These are phyloP conservation scores for Agrocybe chaxingu DNA, from an alignment of 768 basidiomycete genomes.

Conservation along the genomic window DNA sequence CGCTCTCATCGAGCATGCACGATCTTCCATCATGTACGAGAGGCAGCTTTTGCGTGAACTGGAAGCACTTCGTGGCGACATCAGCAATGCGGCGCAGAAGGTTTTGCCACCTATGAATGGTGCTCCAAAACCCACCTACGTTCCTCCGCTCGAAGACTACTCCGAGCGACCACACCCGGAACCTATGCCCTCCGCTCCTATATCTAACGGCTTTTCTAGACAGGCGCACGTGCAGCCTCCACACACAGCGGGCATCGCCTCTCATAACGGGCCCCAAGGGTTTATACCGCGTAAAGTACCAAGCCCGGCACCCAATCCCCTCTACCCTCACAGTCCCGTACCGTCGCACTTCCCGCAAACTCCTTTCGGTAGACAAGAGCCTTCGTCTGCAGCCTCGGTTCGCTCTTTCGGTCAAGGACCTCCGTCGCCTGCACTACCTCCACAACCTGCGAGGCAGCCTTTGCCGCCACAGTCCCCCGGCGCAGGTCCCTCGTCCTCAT, in stretches of 20 bases:
- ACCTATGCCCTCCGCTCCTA: conserved; percentile 27
- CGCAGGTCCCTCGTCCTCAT: conserved; percentile 52
- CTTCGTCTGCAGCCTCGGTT: conserved; percentile 25
- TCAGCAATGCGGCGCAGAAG: conserved; percentile 66
- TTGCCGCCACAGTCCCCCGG: conserved; percentile 35
- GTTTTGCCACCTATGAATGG: conserved; percentile 44
- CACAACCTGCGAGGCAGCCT: conserved; percentile 16
- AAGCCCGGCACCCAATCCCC: conserved; percentile 11
- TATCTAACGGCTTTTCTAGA: conserved; percentile 31
- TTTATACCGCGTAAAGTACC: conserved; percentile 25
- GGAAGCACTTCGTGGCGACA: conserved; percentile 77
- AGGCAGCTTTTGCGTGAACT: conserved; percentile 84
- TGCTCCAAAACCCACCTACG: conserved; percentile 56
- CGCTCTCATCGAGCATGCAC: conserved; percentile 89
- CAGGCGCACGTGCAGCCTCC: conserved; percentile 30
- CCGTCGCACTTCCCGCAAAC: conserved; percentile 21
- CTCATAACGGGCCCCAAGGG: conserved; percentile 18
- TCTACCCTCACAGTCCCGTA: conserved; percentile 15
- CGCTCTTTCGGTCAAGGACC: conserved; percentile 20
- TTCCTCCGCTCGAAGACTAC: conserved; percentile 66
- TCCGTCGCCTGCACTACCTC: conserved; percentile 16
- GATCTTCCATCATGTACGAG: conserved; percentile 90
- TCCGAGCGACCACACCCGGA: conserved; percentile 29
- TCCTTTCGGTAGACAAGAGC: conserved; percentile 21
- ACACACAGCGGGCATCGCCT: conserved; percentile 27